Base-by-base conservation (phyloP, 768 basidiomycete genomes). In the Dacryopinax primogenitus region DNA sequence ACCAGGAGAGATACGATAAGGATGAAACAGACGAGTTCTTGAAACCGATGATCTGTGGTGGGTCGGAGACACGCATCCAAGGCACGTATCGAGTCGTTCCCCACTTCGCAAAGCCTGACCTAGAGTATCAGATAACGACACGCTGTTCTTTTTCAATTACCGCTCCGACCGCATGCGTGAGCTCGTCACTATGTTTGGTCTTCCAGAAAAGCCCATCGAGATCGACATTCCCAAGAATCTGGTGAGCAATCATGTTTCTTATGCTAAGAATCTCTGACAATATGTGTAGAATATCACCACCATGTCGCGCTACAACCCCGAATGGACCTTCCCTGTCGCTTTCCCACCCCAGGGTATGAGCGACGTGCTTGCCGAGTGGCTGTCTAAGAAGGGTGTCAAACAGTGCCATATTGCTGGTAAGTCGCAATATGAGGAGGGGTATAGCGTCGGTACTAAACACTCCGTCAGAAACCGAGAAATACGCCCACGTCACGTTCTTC, bases 401-500 rank as follows among this genome's bases (percentile, higher is more conserved):
- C 94, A 96, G 71, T 86, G 86, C 1, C 93, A 95, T 72, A 84
- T 96, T 64, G 93, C 92, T 64, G 87, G 86, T 86, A 67, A 62
- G 78, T 73, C 13, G 35, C 33, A 33, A 30, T 62, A 28, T 39
- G 30, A 4, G 2, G 37, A 15, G 23, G 34, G 15, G 26, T 39
- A 37, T 34, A 12, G 35, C 15, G 64, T 63, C 33, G n/a, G n/a
- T n/a, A n/a, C n/a, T n/a, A n/a, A n/a, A 23, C 30, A 1, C 58
- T 63, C 18, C 18, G 30, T 1, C 71, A 83, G 93, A 96, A 75
- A 95, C 93, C n/a, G 93, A 95, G 74, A 95, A 97, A 77, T 97
- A 94, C 75, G 92, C 92, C 1, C 93, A 97, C 72, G 90, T 97
- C 64, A 97, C 93, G 0, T 95, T 96, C 81, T 96, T 95, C 83